Conservation (phyloP, 2,329 filamentous ascomycete genomes). For the Cladosporium sp. region DNA sequence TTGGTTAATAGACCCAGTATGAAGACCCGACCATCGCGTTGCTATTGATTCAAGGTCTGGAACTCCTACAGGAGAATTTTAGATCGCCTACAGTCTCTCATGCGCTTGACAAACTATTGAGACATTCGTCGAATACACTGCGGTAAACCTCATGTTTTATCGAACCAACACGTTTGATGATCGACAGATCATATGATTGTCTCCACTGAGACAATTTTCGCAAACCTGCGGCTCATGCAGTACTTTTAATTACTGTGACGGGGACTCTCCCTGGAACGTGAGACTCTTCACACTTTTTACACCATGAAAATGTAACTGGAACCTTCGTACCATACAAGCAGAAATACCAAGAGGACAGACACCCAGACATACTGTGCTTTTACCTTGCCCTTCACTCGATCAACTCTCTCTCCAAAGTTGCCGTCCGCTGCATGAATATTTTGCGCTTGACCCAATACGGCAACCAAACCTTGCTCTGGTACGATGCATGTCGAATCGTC, state of each 20-base stretch:
- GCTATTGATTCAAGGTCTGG: neutral
- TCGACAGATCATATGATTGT: neutral
- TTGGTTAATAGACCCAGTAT: too few relatives aligned
- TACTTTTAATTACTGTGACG: too few relatives aligned
- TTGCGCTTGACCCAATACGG: slow-evolving; percentile 45
- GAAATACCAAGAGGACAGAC: neutral
- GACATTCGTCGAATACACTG: too few relatives aligned
- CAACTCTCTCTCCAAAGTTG: neutral
- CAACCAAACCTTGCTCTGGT: slow-evolving; percentile 39
- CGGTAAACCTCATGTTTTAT: too few relatives aligned
- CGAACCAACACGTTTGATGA: neutral
- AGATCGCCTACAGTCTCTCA: neutral
- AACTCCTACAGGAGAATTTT: neutral
- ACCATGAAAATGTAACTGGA: neutral
- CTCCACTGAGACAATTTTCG: neutral
- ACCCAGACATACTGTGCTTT: neutral
- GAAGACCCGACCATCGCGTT: neutral
- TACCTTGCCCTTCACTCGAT: neutral
- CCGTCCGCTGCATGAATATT: neutral
- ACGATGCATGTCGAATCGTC: slow-evolving; percentile 38
- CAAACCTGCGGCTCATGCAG: too few relatives aligned
- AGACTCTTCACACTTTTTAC: neutral
- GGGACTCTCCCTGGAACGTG: too few relatives aligned
- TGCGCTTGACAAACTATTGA: too few relatives aligned
- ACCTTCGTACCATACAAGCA: neutral